Evolutionary conservation across 345 rosid species (phyloP), one percentile per base, ranked within the genome.

Genomic region (Euclidium syriacum): DNA sequence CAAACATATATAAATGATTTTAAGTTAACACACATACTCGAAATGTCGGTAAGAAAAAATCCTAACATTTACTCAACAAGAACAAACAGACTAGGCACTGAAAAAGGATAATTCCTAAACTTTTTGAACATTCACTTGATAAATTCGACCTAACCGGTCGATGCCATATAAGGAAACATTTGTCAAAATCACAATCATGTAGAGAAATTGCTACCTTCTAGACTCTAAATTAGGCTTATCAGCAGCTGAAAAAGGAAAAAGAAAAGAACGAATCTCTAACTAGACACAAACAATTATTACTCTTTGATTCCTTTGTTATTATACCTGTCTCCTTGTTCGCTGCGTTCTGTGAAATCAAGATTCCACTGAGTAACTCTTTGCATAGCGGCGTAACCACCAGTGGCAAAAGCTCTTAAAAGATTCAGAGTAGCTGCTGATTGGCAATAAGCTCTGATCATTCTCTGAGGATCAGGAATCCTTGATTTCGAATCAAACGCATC

Each of bases 311-410:
- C n/a, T n/a, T n/a, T n/a, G n/a, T n/a, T n/a, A n/a, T n/a, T n/a
- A n/a, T n/a, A 85, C 91, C 88, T 80, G 67, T 85, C 91, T 56
- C 91, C 91, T 64, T 82, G 91, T 77, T 85, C 91, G 40, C 83
- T 85, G 25, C 54, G 73, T 55, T 82, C 80, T 0, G 84, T 71
- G 79, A 85, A 85, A 74, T 85, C 91, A 78, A 85, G 78, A 79
- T 85, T 85, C 91, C 88, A 85, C 24, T 85, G 88, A 8, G 84
- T 80, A 62, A 85, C 91, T 77, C 91, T 82, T 79, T 85, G 91
- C 91, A 85, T 85, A 53, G 91, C 85, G 44, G 91, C 91, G 52
- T 85, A 85, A 34, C 91, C 91, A 53, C 91, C 91, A 24, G 87
- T 85, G n/a, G 91, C 87, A 34, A 85, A 85, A 64, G 91, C 91